Evolutionary conservation across 1,284 basidiomycete species (phyloP).

Genomic region (Rhodotorula sp.): DNA sequence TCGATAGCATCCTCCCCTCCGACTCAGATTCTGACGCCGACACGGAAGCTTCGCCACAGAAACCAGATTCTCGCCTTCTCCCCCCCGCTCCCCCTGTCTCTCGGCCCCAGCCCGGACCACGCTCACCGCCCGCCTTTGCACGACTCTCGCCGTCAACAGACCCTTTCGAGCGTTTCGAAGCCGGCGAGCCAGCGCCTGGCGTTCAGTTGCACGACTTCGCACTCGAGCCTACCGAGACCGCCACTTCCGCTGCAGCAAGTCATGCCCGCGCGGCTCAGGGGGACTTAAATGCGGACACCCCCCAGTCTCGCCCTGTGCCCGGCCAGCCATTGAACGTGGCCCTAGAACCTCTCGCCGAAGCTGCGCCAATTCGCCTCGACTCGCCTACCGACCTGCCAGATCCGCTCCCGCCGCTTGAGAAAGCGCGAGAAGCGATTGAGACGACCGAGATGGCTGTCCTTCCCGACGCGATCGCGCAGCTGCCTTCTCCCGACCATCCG

Average conservation of each 20-base stretch:
- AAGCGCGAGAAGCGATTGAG: slow-evolving; percentile 6
- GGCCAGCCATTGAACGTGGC: background rate
- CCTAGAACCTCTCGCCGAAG: too few species aligned
- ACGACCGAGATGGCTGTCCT: background rate
- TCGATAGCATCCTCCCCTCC: slow-evolving; percentile 56
- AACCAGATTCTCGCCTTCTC: background rate
- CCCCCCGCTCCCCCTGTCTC: background rate
- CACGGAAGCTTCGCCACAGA: background rate
- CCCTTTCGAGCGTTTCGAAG: slow-evolving; percentile 2
- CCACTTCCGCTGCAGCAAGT: background rate
- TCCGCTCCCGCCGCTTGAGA: background rate
- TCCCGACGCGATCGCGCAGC: background rate
- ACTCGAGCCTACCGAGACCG: background rate
- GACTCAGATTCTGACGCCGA: slow-evolving; percentile 55
- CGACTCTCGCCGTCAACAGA: background rate
- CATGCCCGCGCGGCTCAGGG: background rate
- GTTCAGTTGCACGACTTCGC: background rate
- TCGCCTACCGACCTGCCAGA: background rate
- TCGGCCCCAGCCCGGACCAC: background rate
- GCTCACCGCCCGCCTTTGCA: background rate
- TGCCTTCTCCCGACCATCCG: background rate
- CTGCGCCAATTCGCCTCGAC: background rate
- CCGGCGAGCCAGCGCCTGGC: background rate
- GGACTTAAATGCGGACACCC: background rate
- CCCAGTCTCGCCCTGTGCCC: too few species aligned